Evolutionary conservation across 441 rosid genomes (phyloP).

Genomic region (Jatropha multifida): DNA sequence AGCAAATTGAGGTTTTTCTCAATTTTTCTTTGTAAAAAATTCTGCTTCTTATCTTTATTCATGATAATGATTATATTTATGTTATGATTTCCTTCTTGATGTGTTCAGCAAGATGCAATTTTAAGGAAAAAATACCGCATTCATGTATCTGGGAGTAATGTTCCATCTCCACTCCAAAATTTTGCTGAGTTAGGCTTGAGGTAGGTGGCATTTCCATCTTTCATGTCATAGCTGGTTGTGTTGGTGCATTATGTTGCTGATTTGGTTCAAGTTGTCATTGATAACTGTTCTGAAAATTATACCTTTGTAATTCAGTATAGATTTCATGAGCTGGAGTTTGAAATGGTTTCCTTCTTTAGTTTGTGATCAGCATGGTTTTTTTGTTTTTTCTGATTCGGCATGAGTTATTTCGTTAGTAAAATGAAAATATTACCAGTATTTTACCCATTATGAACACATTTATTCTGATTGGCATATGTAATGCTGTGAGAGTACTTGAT

Average conservation of each 20-base stretch:
- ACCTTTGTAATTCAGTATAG: neutral
- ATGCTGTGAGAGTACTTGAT: neutral
- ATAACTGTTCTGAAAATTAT: neutral
- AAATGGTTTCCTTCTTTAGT: neutral
- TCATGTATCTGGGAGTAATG: constrained; percentile 73
- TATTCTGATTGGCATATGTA: neutral
- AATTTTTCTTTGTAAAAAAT: constrained; percentile 3
- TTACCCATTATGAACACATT: neutral
- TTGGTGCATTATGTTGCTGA: neutral
- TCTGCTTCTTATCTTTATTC: neutral
- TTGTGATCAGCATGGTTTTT: neutral
- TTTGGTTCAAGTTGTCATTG: neutral
- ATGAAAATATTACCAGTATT: neutral
- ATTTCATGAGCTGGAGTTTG: neutral
- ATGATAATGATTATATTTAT: neutral
- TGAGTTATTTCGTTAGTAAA: neutral
- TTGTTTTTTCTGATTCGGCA: too few relatives aligned
- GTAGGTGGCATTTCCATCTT: constrained; percentile 53
- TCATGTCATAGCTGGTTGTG: neutral
- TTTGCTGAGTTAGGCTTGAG: constrained; percentile 65
- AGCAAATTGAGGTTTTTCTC: constrained; percentile 61
- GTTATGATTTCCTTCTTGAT: constrained; percentile 6
- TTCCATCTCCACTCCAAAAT: constrained; percentile 73
- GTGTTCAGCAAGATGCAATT: constrained; percentile 61
- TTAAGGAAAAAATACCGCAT: constrained; percentile 65